Evolutionary conservation across 2,329 filamentous ascomycete genomes (phyloP).

Genomic region (Fusarium torreyae): DNA sequence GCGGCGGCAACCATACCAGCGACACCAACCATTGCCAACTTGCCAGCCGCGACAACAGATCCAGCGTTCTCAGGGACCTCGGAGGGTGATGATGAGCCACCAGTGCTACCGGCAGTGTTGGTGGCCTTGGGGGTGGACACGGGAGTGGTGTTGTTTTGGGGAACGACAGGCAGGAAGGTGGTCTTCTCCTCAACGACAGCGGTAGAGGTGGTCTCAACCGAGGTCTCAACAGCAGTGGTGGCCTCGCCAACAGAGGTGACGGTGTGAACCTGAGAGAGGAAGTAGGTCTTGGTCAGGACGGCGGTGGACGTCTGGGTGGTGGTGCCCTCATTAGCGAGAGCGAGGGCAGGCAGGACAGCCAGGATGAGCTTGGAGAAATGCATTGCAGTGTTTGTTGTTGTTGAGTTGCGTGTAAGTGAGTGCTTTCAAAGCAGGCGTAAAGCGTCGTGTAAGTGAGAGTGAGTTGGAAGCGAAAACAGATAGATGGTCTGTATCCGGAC

Average conservation of each 20-base stretch:
- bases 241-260: constrained; percentile 53
- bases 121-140: constrained; percentile 43
- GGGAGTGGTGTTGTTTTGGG: constrained; percentile 52
- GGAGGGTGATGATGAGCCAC: constrained; percentile 52
- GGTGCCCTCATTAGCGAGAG: constrained; percentile 59
- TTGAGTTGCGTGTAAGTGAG: constrained; percentile 39
- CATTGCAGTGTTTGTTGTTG: constrained; percentile 52
- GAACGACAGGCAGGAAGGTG: constrained; percentile 32
- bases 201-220: constrained; percentile 28
- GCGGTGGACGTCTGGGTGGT: constrained; percentile 66
- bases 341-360: constrained; percentile 68
- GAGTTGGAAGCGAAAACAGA: constrained; percentile 28
- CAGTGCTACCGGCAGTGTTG: constrained; percentile 37
- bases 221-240: constrained; percentile 51
- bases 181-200: constrained; percentile 37
- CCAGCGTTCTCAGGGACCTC: constrained; percentile 60
- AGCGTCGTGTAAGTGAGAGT: constrained; percentile 40
- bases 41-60: constrained; percentile 60
- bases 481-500: constrained; percentile 51
- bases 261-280: constrained; percentile 64
- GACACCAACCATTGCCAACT: constrained; percentile 64
- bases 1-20: constrained; percentile 66
- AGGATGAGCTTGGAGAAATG: constrained; percentile 61
- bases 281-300: constrained; percentile 67
- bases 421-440: constrained; percentile 42